Evolutionary conservation across 257 asterid genomes (phyloP), one percentile per base, ranked within the genome.

Genomic region (Salvia hispanica): DNA sequence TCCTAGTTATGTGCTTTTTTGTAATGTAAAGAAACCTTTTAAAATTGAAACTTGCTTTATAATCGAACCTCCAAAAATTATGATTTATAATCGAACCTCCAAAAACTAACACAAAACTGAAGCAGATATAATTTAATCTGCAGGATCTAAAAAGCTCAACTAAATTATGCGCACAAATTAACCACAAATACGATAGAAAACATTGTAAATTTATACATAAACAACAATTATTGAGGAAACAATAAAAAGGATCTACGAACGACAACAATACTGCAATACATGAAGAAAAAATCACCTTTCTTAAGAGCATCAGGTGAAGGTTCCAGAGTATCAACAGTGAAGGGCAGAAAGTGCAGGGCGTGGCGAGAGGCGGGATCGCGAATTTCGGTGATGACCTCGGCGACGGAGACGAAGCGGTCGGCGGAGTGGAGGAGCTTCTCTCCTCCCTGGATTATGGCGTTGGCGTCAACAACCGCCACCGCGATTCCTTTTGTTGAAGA

Each of bases 311-410:
- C 93, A 50, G 96, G 90, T 4, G 91, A 77, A 0, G 99, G 98
- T 57, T 91, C 96, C 72, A 85, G 72, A 6, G 87, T 85, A 54
- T 91, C 96, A 10, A 91, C 82, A 13, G 84, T 70, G 72, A 94
- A 91, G 3, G 99, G 99, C 51, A 94, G 79, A 64, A 91, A 78
- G 63, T 80, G 81, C 76, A 94, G 96, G 57, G 93, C 77, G 72
- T 85, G 97, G n/a, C 98, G 91, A 7, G 98, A 94, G 60, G 85
- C 66, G 0, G 96, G 90, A 70, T 91, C 99, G 55, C 99, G 92
- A 58, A 94, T 81, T 77, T 91, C 99, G 51, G 54, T 39, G 50
- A 94, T 71, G 60, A 94, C 98, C 52, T 94, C 98, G 14, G 92
- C 73, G 25, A 91, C 88, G 0, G 99, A 87, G 33, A 94, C 93